phyloP scores from a whole-genome alignment of 148 eudicot species.

The Agrostemma githago region DNA sequence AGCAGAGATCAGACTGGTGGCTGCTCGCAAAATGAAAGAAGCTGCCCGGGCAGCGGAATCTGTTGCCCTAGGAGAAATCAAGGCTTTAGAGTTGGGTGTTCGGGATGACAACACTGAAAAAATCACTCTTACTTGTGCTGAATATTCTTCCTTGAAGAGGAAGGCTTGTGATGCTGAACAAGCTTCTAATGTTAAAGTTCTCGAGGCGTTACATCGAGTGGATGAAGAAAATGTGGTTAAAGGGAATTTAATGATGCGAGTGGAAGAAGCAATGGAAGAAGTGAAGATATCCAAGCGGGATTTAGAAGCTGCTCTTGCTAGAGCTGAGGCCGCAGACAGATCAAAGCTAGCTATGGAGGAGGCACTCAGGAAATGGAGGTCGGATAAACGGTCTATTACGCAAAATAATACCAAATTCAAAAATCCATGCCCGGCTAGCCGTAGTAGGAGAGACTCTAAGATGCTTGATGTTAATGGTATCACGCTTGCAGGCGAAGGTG shows the following conservation, averaged over 20 bases:
- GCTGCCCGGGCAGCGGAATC: conserved; percentile 87
- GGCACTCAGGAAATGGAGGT: conserved; percentile 88
- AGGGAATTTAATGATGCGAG: conserved; percentile 54
- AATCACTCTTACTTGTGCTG: conserved; percentile 63
- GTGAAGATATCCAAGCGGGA: conserved; percentile 59
- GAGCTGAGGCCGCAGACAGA: conserved; percentile 64
- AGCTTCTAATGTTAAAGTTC: conserved; percentile 33
- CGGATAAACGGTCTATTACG: conserved; percentile 55
- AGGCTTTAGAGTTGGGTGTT: conserved; percentile 44
- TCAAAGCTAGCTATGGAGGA: conserved; percentile 79
- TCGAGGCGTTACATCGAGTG: conserved; percentile 52
- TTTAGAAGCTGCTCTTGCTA: conserved; percentile 68
- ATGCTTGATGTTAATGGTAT: conserved; percentile 57
- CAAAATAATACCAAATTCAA: conserved; percentile 69
- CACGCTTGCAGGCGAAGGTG: conserved; percentile 27
- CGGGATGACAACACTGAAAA: conserved; percentile 27
- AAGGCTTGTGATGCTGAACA: conserved; percentile 70
- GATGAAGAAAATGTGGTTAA: conserved; percentile 59
- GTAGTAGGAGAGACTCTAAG: conserved; percentile 36
- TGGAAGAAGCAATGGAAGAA: conserved; percentile 78
- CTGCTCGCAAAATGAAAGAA: conserved; percentile 87
- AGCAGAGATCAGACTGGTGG: conserved; percentile 69
- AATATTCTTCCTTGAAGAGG: conserved; percentile 49
- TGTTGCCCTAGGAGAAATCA: conserved; percentile 81
- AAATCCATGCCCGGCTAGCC: conserved; percentile 41